Evolutionary conservation across 352 stramenopile genomes (phyloP), one percentile per base, ranked within the genome.

Genomic region (Globisporangium orthogonon): DNA sequence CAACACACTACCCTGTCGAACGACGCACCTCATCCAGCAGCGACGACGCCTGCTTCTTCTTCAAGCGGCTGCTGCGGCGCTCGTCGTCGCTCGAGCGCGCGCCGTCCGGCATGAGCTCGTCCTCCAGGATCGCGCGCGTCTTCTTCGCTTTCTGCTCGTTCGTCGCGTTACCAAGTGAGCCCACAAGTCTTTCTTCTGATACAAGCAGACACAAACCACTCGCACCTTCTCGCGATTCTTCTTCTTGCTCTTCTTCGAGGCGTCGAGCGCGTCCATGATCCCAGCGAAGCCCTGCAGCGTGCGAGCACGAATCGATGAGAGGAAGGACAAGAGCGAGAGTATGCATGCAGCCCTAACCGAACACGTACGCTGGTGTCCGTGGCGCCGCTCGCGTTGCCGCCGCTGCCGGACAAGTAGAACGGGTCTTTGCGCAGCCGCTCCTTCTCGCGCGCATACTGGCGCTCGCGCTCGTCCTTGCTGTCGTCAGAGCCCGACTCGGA

Each of bases 51-150:
- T 69, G 62, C 60, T 85, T 82, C 63, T 87, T 89, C 54, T 72
- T 69, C 23, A 58, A 60, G 10, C 77, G 70, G 18, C 23, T 23
- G 23, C 23, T 23, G 23, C 69, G 68, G 15, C 70, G 73, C 15
- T 91, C 82, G 49, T 92, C 80, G 33, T 90, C 83, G 49, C 78
- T 91, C 29, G 76, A 85, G 33, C 67, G 68, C 35, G 78, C 79
- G 5, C 76, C 83, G 45, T 92, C 84, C 11, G 84, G 84, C 82
- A 92, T 91, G 15, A 91, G 54, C 30, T 91, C 80, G 46, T 89
- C 74, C 50, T 90, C 75, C n/a, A 86, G 44, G 55, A 94, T 62
- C 51, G 76, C 62, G 30, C 72, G 71, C 50, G 69, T 72, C 60
- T 80, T 82, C 50, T 75, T 69, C 50, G 76, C 75, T 49, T 73